Conservation (phyloP, 352 stramenopile species). For the Pythium myriotylum region DNA sequence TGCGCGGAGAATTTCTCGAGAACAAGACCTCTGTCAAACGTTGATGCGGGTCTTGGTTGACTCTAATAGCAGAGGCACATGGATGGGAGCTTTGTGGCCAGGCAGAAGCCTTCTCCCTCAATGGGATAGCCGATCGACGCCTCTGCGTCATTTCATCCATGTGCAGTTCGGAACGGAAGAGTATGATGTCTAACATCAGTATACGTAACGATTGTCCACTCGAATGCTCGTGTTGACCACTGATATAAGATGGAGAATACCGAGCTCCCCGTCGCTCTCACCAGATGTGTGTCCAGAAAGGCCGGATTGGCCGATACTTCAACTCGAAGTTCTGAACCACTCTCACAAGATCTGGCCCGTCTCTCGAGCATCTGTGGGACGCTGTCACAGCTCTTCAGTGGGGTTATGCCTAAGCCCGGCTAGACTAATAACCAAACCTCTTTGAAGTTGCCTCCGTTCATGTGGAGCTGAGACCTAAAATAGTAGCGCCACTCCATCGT, state of each 20-base stretch:
- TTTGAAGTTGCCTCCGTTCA: too few species aligned
- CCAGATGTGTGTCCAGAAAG: conserved; percentile 5
- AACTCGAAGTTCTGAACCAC: conserved; percentile 26
- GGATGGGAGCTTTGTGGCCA: too few species aligned
- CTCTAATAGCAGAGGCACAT: too few species aligned
- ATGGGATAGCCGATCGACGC: conserved; percentile 2
- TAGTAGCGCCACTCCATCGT: too few species aligned
- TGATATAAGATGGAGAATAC: background rate
- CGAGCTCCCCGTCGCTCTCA: conserved; percentile 5
- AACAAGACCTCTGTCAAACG: too few species aligned
- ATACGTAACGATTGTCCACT: too few species aligned
- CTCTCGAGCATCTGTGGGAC: background rate
- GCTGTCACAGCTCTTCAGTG: conserved; percentile 5
- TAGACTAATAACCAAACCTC: too few species aligned
- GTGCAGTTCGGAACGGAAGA: conserved; percentile 11
- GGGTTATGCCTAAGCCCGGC: too few species aligned
- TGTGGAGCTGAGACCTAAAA: too few species aligned
- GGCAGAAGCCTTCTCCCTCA: background rate
- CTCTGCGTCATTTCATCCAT: conserved; percentile 9
- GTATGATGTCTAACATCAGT: background rate
- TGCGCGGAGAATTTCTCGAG: too few species aligned
- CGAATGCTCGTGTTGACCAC: too few species aligned
- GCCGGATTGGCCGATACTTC: conserved; percentile 10
- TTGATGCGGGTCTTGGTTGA: too few species aligned
- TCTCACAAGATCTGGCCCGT: background rate